Evolutionary conservation across 306 rosid genomes (phyloP), one percentile per base, ranked within the genome.

Genomic region (Vachellia pachyceras): DNA sequence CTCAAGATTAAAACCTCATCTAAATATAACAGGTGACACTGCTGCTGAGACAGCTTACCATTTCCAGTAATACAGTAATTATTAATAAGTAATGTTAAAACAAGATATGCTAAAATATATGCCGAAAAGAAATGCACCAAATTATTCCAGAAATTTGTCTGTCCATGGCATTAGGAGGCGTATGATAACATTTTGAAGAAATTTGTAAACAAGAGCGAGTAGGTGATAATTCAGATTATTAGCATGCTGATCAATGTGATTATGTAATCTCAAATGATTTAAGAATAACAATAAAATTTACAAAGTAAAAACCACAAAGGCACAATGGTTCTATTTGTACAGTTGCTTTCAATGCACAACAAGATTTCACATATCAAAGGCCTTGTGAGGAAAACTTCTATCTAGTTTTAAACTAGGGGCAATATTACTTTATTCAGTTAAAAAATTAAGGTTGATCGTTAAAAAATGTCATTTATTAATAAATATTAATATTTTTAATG

Each of bases 351-450:
- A 3, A 11, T 22, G 36, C 76, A 69, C 65, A 69, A 46, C 40
- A 66, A 20, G 69, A 71, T 75, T 82, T 71, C 11, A 42, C 55
- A 42, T 68, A 10, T 33, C 74, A 20, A 42, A 42, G n/a, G 29
- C 55, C 37, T 9, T 18, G 72, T 29, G 2, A 20, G 74, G 20
- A 35, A 69, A 69, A n/a, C n/a, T n/a, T n/a, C n/a, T n/a, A n/a
- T n/a, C 29, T 75, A 39, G 49, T 40, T 65, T 29, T 29, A 29
- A 29, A 29, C 1, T 29, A 29, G 33, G 33, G 2, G 2, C 33
- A 29, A 29, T 29, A 2, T 29, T 29, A 29, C 33, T 29, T 29
- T 29, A 29, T 29, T 29, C 33, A 29, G 33, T 29, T 29, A 29
- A 29, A 29, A 29, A 29, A 29, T 29, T 29, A 29, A 29, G 33